Percentiles rank a stretch among this genome's conserved stretches.
Conservation (phyloP, 2,329 filamentous ascomycete species). For the Aspergillus fumigatiaffinis region DNA sequence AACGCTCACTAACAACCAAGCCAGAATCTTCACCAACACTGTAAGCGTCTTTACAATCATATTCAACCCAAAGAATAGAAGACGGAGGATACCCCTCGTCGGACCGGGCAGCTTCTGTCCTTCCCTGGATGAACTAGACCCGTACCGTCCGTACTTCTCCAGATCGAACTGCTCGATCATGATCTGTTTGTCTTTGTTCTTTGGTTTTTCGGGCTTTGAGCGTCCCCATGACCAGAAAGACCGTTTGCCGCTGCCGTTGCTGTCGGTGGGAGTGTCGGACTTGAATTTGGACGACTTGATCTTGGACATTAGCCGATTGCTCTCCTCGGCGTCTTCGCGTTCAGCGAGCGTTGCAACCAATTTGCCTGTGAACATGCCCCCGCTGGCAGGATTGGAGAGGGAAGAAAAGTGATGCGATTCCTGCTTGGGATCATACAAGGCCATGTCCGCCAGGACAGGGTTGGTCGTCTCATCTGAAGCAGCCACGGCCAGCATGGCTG, state of each 20-base stretch:
- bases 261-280: slow-evolving; percentile 11
- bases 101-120: slow-evolving; percentile 39
- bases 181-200: slow-evolving; percentile 29
- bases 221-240: slow-evolving; percentile 16
- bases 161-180: slow-evolving; percentile 43
- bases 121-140: slow-evolving; percentile 30
- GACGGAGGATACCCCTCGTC: slow-evolving; percentile 31
- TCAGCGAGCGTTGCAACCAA: slow-evolving; percentile 39
- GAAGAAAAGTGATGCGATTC: slow-evolving; percentile 7
- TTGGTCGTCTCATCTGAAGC: slow-evolving; percentile 42
- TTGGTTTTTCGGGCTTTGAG: slow-evolving; percentile 13
- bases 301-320: slow-evolving; percentile 33
- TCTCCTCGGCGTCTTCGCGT: slow-evolving; percentile 39
- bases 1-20: slow-evolving; percentile 39
- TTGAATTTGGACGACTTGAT: slow-evolving; percentile 24
- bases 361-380: slow-evolving; percentile 20
- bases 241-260: slow-evolving; percentile 5
- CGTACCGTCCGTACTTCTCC: slow-evolving; percentile 42
- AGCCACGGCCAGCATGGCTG: slow-evolving; percentile 43
- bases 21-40: slow-evolving; percentile 36
- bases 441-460: slow-evolving; percentile 35
- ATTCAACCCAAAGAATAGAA: slow-evolving; percentile 37
- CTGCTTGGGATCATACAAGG: slow-evolving; percentile 21
- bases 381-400: slow-evolving; percentile 6
- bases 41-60: slow-evolving; percentile 37